A percentile compares a stretch with the other conserved stretches of the same genome.
phyloP scores from a whole-genome alignment of 768 basidiomycete species.

The Xerocomellus intermedius region DNA sequence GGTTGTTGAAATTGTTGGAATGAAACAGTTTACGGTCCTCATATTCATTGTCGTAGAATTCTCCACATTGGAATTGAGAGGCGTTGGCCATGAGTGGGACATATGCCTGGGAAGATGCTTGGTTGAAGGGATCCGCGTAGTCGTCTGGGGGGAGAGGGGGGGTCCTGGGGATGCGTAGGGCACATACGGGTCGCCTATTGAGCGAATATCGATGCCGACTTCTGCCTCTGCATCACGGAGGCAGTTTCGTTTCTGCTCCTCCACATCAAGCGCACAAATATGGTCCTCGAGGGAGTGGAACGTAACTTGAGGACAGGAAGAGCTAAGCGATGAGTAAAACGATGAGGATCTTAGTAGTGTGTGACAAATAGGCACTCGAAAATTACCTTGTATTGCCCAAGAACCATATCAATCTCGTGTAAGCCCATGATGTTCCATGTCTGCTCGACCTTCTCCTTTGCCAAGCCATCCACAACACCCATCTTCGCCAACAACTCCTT shows the following conservation, averaged over 20 bases:
- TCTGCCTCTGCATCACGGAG: constrained; percentile 73
- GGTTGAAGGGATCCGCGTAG: constrained; percentile 52
- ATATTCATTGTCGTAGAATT: constrained; percentile 68
- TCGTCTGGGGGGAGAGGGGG: constrained; percentile 42
- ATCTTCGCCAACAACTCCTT: constrained; percentile 54
- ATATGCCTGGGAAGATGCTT: constrained; percentile 55
- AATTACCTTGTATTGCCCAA: constrained; percentile 79
- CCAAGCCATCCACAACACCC: constrained; percentile 52
- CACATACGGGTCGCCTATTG: constrained; percentile 66
- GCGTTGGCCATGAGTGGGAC: constrained; percentile 83
- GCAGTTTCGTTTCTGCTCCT: constrained; percentile 80
- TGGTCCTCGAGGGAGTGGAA: constrained; percentile 87
- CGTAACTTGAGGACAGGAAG: too few species aligned
- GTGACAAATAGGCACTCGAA: neutral
- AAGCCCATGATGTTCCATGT: constrained; percentile 55
- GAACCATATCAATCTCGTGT: constrained; percentile 68
- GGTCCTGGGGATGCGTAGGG: too few species aligned
- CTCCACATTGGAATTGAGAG: constrained; percentile 75
- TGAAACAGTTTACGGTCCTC: constrained; percentile 72
- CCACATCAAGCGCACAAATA: constrained; percentile 75
- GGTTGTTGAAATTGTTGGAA: too few species aligned
- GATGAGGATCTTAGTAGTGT: constrained; percentile 1
- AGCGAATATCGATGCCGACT: constrained; percentile 58
- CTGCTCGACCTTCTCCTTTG: constrained; percentile 58
- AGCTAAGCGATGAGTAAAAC: constrained; percentile 31